Base-by-base conservation (phyloP, 2,329 filamentous ascomycete genomes). In the Hymenoscyphus linearis region DNA sequence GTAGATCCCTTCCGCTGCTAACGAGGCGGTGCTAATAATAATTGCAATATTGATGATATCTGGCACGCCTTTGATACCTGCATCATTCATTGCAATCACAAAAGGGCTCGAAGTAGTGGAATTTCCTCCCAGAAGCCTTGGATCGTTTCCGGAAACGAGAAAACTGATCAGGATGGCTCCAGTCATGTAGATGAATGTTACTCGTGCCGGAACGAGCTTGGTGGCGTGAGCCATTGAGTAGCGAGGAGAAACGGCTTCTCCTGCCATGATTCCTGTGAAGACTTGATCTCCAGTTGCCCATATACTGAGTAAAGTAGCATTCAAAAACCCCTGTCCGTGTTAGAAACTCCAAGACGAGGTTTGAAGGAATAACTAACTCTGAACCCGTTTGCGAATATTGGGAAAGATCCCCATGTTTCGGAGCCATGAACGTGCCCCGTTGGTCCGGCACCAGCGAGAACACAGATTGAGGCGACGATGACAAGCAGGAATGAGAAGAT, bases 381-480 rank as follows among this genome's bases (percentile, higher is more conserved):
- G 54, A 75, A 76, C 3, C 74, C 72, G 57, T 76, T 75, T 10
- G 70, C 67, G 55, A 76, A 76, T 2, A 69, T 59, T 2, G 70
- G 68, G 66, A 74, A 53, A 35, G 73, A 60, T 27, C 61, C 65
- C 75, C 75, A 72, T 50, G 68, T 73, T 40, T 64, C 68, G 59
- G 71, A 74, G 64, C 66, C 66, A 52, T 71, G 71, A 52, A 71
- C 67, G 4, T 68, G 69, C 35, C 74, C 71, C 2, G 70, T 66
- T 1, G 76, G 73, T 1, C 75, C 77, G 37, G 77, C 77, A 10
- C 76, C 77, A 10, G 69, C 61, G 34, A 76, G 71, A 52, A 78
- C 69, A 18, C 76, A 74, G 16, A 77, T 64, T 0, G 68, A 70
- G n/a, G 73, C 59, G 22, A 76, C 62, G 40, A 76, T 72, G 57